Base-by-base conservation (phyloP, 108 stramenopile species). In the Parmales sp. region DNA sequence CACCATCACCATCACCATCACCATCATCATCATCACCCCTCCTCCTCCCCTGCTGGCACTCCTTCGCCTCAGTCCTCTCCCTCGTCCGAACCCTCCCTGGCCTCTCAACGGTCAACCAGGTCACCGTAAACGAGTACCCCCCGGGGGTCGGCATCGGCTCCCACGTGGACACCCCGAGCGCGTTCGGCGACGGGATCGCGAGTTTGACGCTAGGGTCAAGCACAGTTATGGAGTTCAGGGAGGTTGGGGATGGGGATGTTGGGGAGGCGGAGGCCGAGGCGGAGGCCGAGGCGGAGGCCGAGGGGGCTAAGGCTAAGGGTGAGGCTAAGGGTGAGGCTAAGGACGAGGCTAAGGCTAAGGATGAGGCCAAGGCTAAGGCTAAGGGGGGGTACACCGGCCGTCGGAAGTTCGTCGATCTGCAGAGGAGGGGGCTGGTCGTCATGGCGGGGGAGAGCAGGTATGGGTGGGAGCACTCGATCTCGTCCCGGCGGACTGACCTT, bases 121-220 rank as follows among this genome's bases (percentile, higher is more conserved):
- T 88, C 20, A 93, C 91, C 16, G 73, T 93, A 37, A 93, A 93
- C 70, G 82, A 88, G 54, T 93, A 93, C 72, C 69, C 64, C 25
- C 87, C 88, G 31, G 88, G 88, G 25, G 82, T 87, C 69, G 91
- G 91, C 19, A 93, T 93, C 72, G 91, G 91, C 18, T 88, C 86
- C 8, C 91, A 93, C 45, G 77, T 93, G 11, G 91, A 93, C 64
- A 90, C 91, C 13, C 78, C 76, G 37, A 82, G 86, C 46, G 91
- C 89, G 0, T 93, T 93, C 77, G 88, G 78, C 38, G 91, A 93
- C 69, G 89, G 88, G 0, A 46, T 93, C 34, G 83, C 90, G 1
- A 86, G 86, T 51, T 73, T 90, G 63, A 86, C 85, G 8, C 70
- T 90, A 13, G 79, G 83, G 64, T 67, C 82, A 39, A 88, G 89